These are phyloP conservation scores for Mycena sanguinolenta DNA, from an alignment of 768 basidiomycete species.

Conservation along the genomic window DNA sequence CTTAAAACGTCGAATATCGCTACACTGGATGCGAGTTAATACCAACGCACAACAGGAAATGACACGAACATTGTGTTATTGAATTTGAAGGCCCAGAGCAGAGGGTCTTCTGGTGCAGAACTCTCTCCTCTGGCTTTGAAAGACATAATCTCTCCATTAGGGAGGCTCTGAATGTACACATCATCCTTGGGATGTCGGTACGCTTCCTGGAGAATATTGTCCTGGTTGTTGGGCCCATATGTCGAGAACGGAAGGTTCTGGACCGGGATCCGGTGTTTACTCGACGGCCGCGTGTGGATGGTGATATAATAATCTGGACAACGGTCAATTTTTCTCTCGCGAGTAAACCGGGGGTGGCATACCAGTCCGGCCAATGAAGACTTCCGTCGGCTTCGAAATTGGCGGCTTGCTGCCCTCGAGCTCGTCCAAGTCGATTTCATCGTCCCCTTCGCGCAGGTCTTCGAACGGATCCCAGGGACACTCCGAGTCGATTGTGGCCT, in stretches of 20 bases:
- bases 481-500: conserved; percentile 79
- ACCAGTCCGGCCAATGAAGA: conserved; percentile 68
- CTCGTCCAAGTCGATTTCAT: conserved; percentile 69
- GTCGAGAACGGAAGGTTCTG: conserved; percentile 93
- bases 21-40: conserved; percentile 63
- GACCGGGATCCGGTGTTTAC: conserved; percentile 54
- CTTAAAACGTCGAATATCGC: conserved; percentile 85
- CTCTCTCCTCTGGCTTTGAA: conserved; percentile 63
- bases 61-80: conserved; percentile 74
- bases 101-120: conserved; percentile 34
- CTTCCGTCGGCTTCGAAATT: conserved; percentile 55
- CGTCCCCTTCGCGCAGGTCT: conserved; percentile 59
- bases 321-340: not conserved
- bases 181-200: conserved; percentile 86
- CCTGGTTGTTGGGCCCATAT: conserved; percentile 94
- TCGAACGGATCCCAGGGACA: conserved; percentile 83
- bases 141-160: conserved; percentile 83
- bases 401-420: conserved; percentile 64
- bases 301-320: conserved; percentile 88
- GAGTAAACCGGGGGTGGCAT: conserved; percentile 32
- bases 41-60: not conserved
- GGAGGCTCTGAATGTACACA: conserved; percentile 83
- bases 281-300: conserved; percentile 73
- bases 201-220: conserved; percentile 75
- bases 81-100: conserved; percentile 74